phyloP scores from a whole-genome alignment of 2,329 filamentous ascomycete genomes.

The Seiridium cupressi region DNA sequence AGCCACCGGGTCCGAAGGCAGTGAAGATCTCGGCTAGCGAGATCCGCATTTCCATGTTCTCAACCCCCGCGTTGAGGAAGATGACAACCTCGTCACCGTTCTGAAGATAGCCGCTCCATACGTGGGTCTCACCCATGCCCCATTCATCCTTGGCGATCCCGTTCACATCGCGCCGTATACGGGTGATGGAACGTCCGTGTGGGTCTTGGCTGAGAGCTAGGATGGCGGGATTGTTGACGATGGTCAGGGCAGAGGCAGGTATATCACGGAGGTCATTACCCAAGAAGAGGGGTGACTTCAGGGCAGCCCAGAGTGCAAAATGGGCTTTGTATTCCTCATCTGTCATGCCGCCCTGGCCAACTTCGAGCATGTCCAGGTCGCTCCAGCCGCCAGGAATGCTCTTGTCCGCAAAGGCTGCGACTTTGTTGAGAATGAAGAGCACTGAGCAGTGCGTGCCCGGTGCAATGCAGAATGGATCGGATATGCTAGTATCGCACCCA shows the following conservation, averaged over 20 bases:
- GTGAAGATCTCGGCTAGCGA: slow-evolving; percentile 19
- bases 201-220: slow-evolving; percentile 9
- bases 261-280: slow-evolving; percentile 5
- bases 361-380: slow-evolving; percentile 10
- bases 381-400: slow-evolving; percentile 6
- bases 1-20: slow-evolving; percentile 17
- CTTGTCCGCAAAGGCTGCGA: slow-evolving; percentile 13
- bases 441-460: slow-evolving; percentile 25
- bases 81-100: slow-evolving; percentile 9
- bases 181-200: slow-evolving; percentile 7
- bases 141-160: slow-evolving; percentile 9
- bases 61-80: slow-evolving; percentile 7
- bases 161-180: slow-evolving; percentile 4
- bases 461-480: slow-evolving; percentile 19
- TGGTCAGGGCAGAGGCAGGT: not conserved
- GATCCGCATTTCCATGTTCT: not conserved
- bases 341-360: slow-evolving; percentile 10
- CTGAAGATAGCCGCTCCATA: slow-evolving; percentile 11
- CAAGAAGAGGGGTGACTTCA: slow-evolving; percentile 7
- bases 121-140: slow-evolving; percentile 14
- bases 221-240: slow-evolving; percentile 10
- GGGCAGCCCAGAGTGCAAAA: slow-evolving; percentile 7
- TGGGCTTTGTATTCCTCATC: slow-evolving; percentile 11
- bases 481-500: slow-evolving; percentile 24
- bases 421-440: slow-evolving; percentile 24